Evolutionary conservation across 2,329 filamentous ascomycete genomes (phyloP).

Genomic region (Daldinia sp.): DNA sequence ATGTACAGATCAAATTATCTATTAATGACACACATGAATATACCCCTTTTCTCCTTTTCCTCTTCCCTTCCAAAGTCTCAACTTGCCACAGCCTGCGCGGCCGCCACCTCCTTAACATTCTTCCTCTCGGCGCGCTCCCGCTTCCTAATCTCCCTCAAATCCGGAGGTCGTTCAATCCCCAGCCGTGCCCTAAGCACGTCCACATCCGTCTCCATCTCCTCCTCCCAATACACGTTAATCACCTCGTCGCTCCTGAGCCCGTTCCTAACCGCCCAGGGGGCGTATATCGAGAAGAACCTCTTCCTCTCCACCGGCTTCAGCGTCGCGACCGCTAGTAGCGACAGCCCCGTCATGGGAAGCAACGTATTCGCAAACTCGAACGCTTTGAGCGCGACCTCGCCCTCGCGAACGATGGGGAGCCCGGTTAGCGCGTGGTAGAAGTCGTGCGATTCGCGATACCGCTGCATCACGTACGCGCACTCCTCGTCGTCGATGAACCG

Average conservation of each 20-base stretch:
- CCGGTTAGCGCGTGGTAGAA: slow-evolving; percentile 97
- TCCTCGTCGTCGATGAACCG: slow-evolving; percentile 94
- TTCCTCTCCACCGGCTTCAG: slow-evolving; percentile 82
- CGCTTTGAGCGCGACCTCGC: slow-evolving; percentile 95
- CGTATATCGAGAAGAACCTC: slow-evolving; percentile 76
- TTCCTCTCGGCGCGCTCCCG: slow-evolving; percentile 73
- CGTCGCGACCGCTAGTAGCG: slow-evolving; percentile 84
- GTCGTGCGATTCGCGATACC: slow-evolving; percentile 96
- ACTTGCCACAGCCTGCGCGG: slow-evolving; percentile 29
- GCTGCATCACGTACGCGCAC: slow-evolving; percentile 98
- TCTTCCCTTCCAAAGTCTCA: background rate
- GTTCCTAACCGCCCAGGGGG: slow-evolving; percentile 91
- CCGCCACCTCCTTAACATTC: slow-evolving; percentile 61
- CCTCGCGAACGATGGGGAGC: slow-evolving; percentile 89
- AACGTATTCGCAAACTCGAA: slow-evolving; percentile 97
- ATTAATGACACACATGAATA: slow-evolving; percentile 16
- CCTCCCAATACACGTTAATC: slow-evolving; percentile 98
- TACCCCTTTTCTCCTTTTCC: background rate
- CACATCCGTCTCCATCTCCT: slow-evolving; percentile 86
- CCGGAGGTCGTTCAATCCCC: slow-evolving; percentile 87
- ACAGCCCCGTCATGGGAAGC: slow-evolving; percentile 92
- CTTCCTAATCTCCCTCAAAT: slow-evolving; percentile 80
- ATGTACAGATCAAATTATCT: slow-evolving; percentile 26
- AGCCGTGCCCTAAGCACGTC: slow-evolving; percentile 76
- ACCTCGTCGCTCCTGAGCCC: slow-evolving; percentile 79